Evolutionary conservation across 1,139 yeast genomes (phyloP), one percentile per base, ranked within the genome.

Genomic region (Geotrichum europaeum): DNA sequence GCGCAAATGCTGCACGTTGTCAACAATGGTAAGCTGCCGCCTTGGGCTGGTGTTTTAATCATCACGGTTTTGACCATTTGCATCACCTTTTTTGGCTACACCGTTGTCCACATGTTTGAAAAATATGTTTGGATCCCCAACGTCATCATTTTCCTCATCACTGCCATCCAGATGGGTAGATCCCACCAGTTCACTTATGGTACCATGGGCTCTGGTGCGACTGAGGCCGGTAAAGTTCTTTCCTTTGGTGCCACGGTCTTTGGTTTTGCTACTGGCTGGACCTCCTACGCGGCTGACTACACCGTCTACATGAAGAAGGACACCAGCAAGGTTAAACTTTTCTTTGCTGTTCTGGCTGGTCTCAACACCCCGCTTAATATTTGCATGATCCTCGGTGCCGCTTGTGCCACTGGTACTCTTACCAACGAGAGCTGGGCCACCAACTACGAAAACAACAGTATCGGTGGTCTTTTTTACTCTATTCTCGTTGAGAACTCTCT

Each of bases 231-330:
- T 67, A 71, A 75, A 68, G 94, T 90, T 40, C 79, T 92, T 62
- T 85, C 95, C 49, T 90, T 88, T 69, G 97, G 97, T 72, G 86
- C 91, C 72, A 78, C 96, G 56, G 76, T 89, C 65, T 92, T 82
- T 69, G 97, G 97, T 65, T 92, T 87, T 70, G 96, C 97, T 57
- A 84, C 96, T 61, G 97, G 97, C 65, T 91, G 97, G 97, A 84
- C 96, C 62, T 87, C 97, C 28, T 89, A 87, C 70, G 95, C 97
- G 53, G 84, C 96, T 52, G 97, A 91, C 76, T 92, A 91, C 76
- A 89, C 96, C 60, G 92, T 87, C 58, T 92, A 90, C 78, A 91
- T 89, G 82, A 81, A 82, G 65, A 79, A 83, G 70, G 79, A 83
- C 70, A 84, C 85, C 64, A 82, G 81, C 73, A 77, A 83, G 52